Conservation (phyloP, 106 monocot species). For the Xerophyta viscosa region DNA sequence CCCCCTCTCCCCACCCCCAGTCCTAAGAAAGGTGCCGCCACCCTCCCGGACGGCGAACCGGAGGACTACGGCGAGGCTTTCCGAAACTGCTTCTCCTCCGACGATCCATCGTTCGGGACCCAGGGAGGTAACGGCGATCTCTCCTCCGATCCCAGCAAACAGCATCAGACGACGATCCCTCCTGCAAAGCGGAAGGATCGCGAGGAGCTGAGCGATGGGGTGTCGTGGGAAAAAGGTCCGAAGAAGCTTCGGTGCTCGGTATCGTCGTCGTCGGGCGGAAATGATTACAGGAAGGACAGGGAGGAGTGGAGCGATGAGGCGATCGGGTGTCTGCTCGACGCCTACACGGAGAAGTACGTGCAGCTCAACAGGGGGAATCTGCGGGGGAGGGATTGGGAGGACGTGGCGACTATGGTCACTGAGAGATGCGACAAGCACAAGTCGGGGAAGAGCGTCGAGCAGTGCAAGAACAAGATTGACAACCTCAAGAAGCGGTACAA, state of each 20-base stretch:
- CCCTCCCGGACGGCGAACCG: too few species aligned
- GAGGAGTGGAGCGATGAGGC: slow-evolving; percentile 99
- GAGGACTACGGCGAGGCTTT: too few species aligned
- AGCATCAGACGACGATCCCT: slow-evolving; percentile 2
- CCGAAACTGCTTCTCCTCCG: too few species aligned
- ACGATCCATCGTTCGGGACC: too few species aligned
- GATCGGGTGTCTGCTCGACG: slow-evolving; percentile 77
- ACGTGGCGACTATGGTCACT: slow-evolving; percentile 77
- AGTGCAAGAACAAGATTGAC: slow-evolving; percentile 99
- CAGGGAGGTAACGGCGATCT: too few species aligned
- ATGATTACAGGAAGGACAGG: slow-evolving; percentile 86
- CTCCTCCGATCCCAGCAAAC: neutral
- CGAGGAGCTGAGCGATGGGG: slow-evolving; percentile 74
- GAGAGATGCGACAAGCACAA: slow-evolving; percentile 68
- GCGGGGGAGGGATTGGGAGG: slow-evolving; percentile 97
- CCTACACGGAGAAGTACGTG: slow-evolving; percentile 86
- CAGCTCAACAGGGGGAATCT: slow-evolving; percentile 91
- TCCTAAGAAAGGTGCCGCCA: too few species aligned
- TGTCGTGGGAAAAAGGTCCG: slow-evolving; percentile 29
- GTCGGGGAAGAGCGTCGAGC: slow-evolving; percentile 87
- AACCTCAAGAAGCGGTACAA: slow-evolving; percentile 98
- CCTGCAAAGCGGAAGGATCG: slow-evolving; percentile 42
- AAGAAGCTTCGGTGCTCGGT: slow-evolving; percentile 21
- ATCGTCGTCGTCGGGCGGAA: slow-evolving; percentile 14
- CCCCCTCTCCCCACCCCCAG: too few species aligned